Evolutionary conservation across 257 asterid species (phyloP), one percentile per base, ranked within the genome.

Genomic region (Fraxinus excelsior): DNA sequence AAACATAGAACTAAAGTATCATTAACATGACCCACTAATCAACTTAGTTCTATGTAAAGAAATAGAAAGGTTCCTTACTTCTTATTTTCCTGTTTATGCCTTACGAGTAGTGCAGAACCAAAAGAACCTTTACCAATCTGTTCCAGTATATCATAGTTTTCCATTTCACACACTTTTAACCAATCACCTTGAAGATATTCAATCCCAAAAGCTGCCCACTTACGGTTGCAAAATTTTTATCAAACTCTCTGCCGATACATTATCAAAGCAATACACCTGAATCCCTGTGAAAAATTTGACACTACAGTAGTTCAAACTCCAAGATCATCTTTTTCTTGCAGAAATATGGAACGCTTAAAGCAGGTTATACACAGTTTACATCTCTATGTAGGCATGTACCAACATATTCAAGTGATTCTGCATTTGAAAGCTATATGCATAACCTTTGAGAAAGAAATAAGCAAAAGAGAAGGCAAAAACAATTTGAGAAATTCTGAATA

Each of bases 41-140:
- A 5, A 29, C 71, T 69, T 49, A 74, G 18, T 38, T 10, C 23
- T 40, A 16, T 3, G 28, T n/a, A 38, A 65, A 80, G 58, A 58
- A 72, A 13, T 25, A 65, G 3, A 72, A 80, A 51, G 62, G 67
- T 78, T 79, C 42, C 94, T 87, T 86, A 95, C 99, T 87, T 95
- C 87, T 93, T 91, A 85, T 89, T 89, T 89, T 95, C 99, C 71
- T 87, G 96, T 85, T 80, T 95, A 84, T 95, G 99, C 91, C 92
- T 87, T 73, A 95, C 99, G 53, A 95, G 99, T 65, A 95, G 78
- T 4, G 99, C 99, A 16, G 99, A 95, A 80, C 99, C 99, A 31
- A 95, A 95, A 16, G 98, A 91, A 49, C 99, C 99, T 90, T 86
- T 93, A 66, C 99, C 99, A 72, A 95, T 91, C 88, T 93, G 99